Evolutionary conservation across 352 stramenopile species (phyloP).

Genomic region (Pythium utonaiense): DNA sequence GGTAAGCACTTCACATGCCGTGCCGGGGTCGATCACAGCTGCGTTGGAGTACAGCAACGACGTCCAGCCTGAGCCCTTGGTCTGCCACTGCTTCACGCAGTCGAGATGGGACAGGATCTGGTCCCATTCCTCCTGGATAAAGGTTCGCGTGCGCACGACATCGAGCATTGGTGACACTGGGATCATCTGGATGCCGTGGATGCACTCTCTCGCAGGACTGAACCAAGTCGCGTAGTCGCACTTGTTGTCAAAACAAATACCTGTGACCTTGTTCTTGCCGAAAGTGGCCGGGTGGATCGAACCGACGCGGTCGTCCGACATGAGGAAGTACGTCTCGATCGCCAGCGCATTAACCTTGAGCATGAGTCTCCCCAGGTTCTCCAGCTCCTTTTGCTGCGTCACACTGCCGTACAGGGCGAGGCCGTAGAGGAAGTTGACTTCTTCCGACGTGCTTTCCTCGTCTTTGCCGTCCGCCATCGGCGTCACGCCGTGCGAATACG

Average conservation of each 20-base stretch:
- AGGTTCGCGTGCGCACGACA: slow-evolving; percentile 46
- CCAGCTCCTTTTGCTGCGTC: slow-evolving; percentile 33
- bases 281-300: slow-evolving; percentile 37
- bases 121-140: slow-evolving; percentile 62
- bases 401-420: slow-evolving; percentile 50
- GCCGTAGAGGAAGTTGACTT: slow-evolving; percentile 64
- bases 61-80: slow-evolving; percentile 27
- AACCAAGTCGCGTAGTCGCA: slow-evolving; percentile 76
- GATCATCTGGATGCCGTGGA: slow-evolving; percentile 81
- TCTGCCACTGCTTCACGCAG: slow-evolving; percentile 51
- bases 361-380: slow-evolving; percentile 49
- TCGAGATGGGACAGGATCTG: slow-evolving; percentile 45
- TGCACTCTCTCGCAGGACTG: slow-evolving; percentile 55
- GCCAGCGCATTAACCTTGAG: slow-evolving; percentile 50
- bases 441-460: slow-evolving; percentile 68
- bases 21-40: slow-evolving; percentile 46
- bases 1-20: slow-evolving; percentile 49
- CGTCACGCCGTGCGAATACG: slow-evolving; percentile 69
- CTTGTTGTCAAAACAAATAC: slow-evolving; percentile 34
- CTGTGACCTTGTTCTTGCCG: slow-evolving; percentile 65
- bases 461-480: slow-evolving; percentile 65
- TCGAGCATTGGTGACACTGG: slow-evolving; percentile 56
- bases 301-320: slow-evolving; percentile 42
- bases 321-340: slow-evolving; percentile 69
- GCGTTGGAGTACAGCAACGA: slow-evolving; percentile 61